These are phyloP conservation scores for Stentor roeselii DNA, from an alignment of 73 alveolate species.

Conservation along the genomic window DNA sequence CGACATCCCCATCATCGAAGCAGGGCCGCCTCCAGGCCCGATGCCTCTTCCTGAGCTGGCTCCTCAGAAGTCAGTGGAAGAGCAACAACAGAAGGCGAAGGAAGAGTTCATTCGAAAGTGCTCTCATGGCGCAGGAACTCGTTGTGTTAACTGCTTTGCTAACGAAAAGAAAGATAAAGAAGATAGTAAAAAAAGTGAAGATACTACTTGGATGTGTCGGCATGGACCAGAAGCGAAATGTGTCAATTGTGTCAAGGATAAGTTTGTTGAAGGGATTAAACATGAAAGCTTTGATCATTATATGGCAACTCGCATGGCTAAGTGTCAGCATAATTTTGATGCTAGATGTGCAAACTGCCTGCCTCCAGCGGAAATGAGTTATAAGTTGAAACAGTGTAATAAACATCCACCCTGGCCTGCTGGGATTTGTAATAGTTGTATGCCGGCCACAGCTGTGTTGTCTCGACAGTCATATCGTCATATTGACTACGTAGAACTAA, in stretches of 20 bases:
- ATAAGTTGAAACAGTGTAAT: slow-evolving; percentile 86
- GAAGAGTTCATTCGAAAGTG: slow-evolving; percentile 57
- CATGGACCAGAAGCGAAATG: slow-evolving; percentile 92
- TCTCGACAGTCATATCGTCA: slow-evolving; percentile 95
- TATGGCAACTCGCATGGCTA: slow-evolving; percentile 81
- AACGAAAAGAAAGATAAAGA: slow-evolving; percentile 36
- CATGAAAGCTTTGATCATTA: slow-evolving; percentile 94
- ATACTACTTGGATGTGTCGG: slow-evolving; percentile 53
- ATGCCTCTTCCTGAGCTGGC: slow-evolving; percentile 31
- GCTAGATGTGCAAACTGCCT: slow-evolving; percentile 92
- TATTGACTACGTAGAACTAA: slow-evolving; percentile 93
- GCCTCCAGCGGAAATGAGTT: slow-evolving; percentile 87
- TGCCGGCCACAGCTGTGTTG: slow-evolving; percentile 96
- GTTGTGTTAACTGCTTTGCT: slow-evolving; percentile 55
- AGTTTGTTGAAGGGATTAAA: slow-evolving; percentile 78
- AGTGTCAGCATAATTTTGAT: slow-evolving; percentile 89
- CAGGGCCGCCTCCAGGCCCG: slow-evolving; percentile 34
- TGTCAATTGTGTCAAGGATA: slow-evolving; percentile 85
- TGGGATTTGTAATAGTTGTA: slow-evolving; percentile 95
- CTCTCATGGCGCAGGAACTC: slow-evolving; percentile 69
- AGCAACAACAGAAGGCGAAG: slow-evolving; percentile 32
- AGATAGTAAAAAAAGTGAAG: slow-evolving; percentile 31
- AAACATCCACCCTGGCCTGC: slow-evolving; percentile 95
- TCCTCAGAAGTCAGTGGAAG: slow-evolving; percentile 43
- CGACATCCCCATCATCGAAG: slow-evolving; percentile 28